A percentile compares a stretch with the other conserved stretches of the same genome.
phyloP scores from a whole-genome alignment of 371 early-diverging fungal species.

The Parasitella parasitica region DNA sequence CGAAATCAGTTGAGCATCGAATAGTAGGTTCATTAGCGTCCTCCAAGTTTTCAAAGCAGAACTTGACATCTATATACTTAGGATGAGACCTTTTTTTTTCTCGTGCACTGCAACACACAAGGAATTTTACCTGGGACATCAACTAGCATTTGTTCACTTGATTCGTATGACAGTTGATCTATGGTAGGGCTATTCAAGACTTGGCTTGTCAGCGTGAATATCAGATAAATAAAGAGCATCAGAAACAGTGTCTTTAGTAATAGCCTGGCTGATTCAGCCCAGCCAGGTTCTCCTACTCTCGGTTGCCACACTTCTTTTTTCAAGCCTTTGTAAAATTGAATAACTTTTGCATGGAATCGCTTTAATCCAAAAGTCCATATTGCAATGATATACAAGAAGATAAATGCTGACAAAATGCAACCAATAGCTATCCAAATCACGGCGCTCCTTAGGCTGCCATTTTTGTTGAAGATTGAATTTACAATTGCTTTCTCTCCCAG shows the following conservation, averaged over 20 bases:
- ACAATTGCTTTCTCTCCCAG: not conserved
- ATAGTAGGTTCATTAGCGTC: slow-evolving; percentile 1
- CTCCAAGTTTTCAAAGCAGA: slow-evolving; percentile 24
- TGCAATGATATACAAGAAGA: not conserved
- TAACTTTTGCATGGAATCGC: not conserved
- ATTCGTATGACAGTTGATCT: slow-evolving; percentile 6
- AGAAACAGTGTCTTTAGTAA: slow-evolving; percentile 12
- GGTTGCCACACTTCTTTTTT: slow-evolving; percentile 14
- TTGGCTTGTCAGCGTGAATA: slow-evolving; percentile 12
- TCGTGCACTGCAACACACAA: too few relatives aligned
- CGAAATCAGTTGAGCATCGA: slow-evolving; percentile 21
- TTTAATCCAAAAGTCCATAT: slow-evolving; percentile 2
- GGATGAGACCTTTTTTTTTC: too few relatives aligned
- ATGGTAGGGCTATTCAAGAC: slow-evolving; percentile 18
- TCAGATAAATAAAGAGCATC: slow-evolving; percentile 14
- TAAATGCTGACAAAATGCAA: not conserved
- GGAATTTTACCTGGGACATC: slow-evolving; percentile 11
- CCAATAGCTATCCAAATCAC: slow-evolving; percentile 13
- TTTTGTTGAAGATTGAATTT: not conserved
- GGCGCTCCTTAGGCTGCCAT: not conserved
- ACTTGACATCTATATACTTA: slow-evolving; percentile 9
- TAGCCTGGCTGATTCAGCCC: slow-evolving; percentile 23
- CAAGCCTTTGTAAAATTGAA: not conserved
- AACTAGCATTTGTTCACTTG: not conserved
- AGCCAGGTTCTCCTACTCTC: slow-evolving; percentile 25